phyloP scores from a whole-genome alignment of 192 early-diverging fungal species.

The Coemansia sp. region DNA sequence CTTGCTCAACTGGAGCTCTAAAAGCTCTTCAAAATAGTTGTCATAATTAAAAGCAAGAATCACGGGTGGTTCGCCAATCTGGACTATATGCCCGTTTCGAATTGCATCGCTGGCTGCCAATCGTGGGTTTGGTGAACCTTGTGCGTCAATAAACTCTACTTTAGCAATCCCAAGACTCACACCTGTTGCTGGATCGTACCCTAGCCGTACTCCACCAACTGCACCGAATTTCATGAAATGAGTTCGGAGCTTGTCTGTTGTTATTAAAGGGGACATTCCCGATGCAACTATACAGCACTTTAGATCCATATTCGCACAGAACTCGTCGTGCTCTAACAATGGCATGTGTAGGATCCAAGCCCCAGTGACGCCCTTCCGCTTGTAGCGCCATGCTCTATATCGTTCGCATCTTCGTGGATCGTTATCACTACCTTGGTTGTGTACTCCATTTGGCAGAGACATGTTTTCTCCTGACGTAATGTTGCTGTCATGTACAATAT shows the following conservation, averaged over 20 bases:
- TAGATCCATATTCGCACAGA: conserved; percentile 17
- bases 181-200: conserved; percentile 49
- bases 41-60: conserved; percentile 25
- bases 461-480: background rate
- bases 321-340: conserved; percentile 38
- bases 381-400: conserved; percentile 31
- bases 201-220: conserved; percentile 39
- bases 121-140: conserved; percentile 41
- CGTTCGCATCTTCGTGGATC: conserved; percentile 32
- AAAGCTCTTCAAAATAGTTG: conserved; percentile 29
- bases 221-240: conserved; percentile 48
- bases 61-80: conserved; percentile 35
- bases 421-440: background rate
- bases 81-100: conserved; percentile 16
- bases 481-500: too few species aligned
- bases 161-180: conserved; percentile 54
- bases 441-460: background rate
- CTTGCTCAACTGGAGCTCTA: background rate
- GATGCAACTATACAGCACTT: conserved; percentile 34
- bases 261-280: conserved; percentile 49
- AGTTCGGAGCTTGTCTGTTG: conserved; percentile 36
- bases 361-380: conserved; percentile 1
- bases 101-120: conserved; percentile 41
- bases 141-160: conserved; percentile 29
- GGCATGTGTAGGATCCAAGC: conserved; percentile 33